Percentiles rank a stretch among this genome's conserved stretches.
Evolutionary conservation across 2,329 filamentous ascomycete species (phyloP).

Genomic region (Paradendryphiella salina): DNA sequence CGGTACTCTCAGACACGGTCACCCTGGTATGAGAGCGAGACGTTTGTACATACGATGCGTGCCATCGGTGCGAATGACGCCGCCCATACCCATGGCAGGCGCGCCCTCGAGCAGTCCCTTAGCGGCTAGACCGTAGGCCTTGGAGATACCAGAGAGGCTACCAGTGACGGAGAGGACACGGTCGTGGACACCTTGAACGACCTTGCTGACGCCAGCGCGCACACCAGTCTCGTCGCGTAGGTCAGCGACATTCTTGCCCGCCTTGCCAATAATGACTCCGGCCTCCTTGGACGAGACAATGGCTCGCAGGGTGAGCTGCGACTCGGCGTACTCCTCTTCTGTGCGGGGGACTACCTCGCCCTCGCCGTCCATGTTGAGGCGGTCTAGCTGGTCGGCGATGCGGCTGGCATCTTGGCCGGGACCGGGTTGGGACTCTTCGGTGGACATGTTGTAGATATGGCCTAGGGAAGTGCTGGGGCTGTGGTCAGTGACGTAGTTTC

Average conservation of each 20-base stretch:
- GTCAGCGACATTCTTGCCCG: conserved; percentile 96
- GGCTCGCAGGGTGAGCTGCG: conserved; percentile 90
- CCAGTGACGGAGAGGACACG: conserved; percentile 95
- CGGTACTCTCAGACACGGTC: background rate
- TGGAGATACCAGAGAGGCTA: conserved; percentile 81
- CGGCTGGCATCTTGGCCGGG: conserved; percentile 42
- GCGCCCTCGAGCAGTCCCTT: conserved; percentile 90
- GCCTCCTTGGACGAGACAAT: conserved; percentile 99
- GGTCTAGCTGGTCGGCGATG: conserved; percentile 50
- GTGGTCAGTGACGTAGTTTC: conserved; percentile 36
- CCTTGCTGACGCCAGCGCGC: conserved; percentile 97
- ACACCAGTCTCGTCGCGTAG: conserved; percentile 96
- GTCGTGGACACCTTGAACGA: conserved; percentile 95
- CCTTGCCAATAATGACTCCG: conserved; percentile 98
- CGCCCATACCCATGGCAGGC: conserved; percentile 94
- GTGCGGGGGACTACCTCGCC: conserved; percentile 84
- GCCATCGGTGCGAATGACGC: conserved; percentile 77
- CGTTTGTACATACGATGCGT: conserved; percentile 78
- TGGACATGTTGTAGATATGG: conserved; percentile 49
- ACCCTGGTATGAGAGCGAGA: background rate
- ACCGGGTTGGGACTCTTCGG: conserved; percentile 45
- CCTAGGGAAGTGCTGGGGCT: conserved; percentile 30
- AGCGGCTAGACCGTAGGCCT: conserved; percentile 91
- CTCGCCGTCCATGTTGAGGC: conserved; percentile 47
- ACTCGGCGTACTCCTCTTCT: conserved; percentile 93